Evolutionary conservation across 2,329 filamentous ascomycete species (phyloP), one percentile per base, ranked within the genome.

Genomic region (Hypocreales sp.): DNA sequence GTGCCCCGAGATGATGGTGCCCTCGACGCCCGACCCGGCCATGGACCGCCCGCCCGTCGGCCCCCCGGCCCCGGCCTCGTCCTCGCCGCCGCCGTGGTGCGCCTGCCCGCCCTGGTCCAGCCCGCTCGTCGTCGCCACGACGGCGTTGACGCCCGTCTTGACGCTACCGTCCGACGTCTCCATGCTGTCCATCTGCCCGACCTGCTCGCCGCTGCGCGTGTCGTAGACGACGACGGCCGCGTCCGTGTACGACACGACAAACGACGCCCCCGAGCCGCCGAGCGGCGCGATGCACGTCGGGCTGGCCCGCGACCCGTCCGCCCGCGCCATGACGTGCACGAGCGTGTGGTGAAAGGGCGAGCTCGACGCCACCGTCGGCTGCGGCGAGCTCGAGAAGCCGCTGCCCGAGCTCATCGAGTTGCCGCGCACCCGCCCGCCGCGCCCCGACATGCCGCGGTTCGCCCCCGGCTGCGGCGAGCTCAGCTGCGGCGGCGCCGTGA

Each of bases 401-500:
- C 82, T 92, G 22, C 87, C 87, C 11, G 84, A 92, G 28, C 84
- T 93, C 58, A 94, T 90, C 15, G 84, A 93, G 53, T 94, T 86
- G 31, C 79, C 84, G 35, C 87, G 68, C 29, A 86, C 73, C 40
- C 83, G 81, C 14, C 84, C 81, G 35, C 77, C 72, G 8, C 52
- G 60, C 6, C 60, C 62, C 2, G 58, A 48, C 30, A 57, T 53
- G 28, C 80, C 67, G 40, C 81, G 65, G 27, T 56, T 55, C 15
- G 59, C 53, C 15, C 73, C 76, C 8, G 77, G 73, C 40, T 84
- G 79, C 7, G 83, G 83, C 8, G 83, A 87, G 18, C 77, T 77
- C 28, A 84, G 56, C 42, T 92, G 83, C 7, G 87, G 87, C 15
- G 90, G 87, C 19, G 84, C 74, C 44, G 82, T 93, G 33, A 95